Percentiles rank a stretch among this genome's conserved stretches.
These are phyloP conservation scores for Populus tremula DNA, from an alignment of 345 rosid genomes.

Conservation along the genomic window DNA sequence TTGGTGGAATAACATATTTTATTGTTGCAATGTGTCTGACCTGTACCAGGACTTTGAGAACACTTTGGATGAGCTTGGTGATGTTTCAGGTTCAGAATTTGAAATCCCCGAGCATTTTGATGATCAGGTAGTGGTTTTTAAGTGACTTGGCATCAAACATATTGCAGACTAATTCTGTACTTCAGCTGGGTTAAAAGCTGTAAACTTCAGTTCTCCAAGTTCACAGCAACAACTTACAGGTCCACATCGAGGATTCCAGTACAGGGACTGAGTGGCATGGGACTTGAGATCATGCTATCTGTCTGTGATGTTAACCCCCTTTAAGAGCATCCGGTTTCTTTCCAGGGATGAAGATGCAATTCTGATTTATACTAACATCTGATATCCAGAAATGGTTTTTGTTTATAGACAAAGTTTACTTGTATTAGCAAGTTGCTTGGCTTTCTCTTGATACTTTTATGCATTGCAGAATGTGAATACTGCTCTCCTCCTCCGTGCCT, in stretches of 20 bases:
- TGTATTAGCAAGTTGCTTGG: neutral
- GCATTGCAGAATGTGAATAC: neutral
- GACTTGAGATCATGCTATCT: slow-evolving; percentile 16
- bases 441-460: neutral
- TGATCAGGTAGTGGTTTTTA: slow-evolving; percentile 40
- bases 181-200: slow-evolving; percentile 16
- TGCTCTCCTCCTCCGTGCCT: neutral
- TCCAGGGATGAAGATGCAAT: slow-evolving; percentile 7
- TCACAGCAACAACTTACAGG: slow-evolving; percentile 17
- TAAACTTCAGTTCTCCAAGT: slow-evolving; percentile 15
- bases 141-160: slow-evolving; percentile 18
- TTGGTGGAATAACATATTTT: neutral
- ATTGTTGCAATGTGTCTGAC: neutral
- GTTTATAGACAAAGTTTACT: slow-evolving; percentile 14
- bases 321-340: slow-evolving; percentile 2
- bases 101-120: slow-evolving; percentile 48
- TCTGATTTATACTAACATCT: slow-evolving; percentile 28
- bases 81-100: slow-evolving; percentile 47
- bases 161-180: slow-evolving; percentile 16
- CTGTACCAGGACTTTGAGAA: slow-evolving; percentile 40
- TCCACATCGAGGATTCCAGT: slow-evolving; percentile 29
- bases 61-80: slow-evolving; percentile 43
- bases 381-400: slow-evolving; percentile 1
- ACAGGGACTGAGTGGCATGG: slow-evolving; percentile 26
- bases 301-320: neutral